Base-by-base conservation (phyloP, 139 green algal species). In the Chlamydomonas applanata region DNA sequence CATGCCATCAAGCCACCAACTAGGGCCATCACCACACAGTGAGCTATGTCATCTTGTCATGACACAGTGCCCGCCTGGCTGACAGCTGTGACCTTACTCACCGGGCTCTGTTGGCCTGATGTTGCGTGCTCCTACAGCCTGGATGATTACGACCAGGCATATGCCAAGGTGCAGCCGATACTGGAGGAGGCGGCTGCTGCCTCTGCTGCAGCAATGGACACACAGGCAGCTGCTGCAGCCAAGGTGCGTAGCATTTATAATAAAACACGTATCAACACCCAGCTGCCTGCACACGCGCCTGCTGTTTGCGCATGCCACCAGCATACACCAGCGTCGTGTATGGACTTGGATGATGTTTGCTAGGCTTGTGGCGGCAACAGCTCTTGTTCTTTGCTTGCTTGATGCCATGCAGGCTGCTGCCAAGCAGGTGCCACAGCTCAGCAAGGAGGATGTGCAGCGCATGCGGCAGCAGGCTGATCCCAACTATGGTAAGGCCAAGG, bases 401-500 rank as follows among this genome's bases (percentile, higher is more conserved):
- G n/a, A n/a, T n/a, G 27, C 1, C 45, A 19, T 73, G 70, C 81
- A 89, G 83, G 84, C 81, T 11, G 87, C 88, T n/a, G 86, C 80
- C 2, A 68, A 83, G 5, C 78, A 86, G 59, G 85, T 85, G 3
- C 79, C 82, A 2, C 78, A 88, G 76, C 76, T 94, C 59, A 83
- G 65, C 30, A 86, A 76, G 44, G 87, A 94, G 34, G 86, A 93
- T 63, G 70, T 89, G 49, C 30, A 33, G 29, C 63, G 62, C 14
- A 83, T 91, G 78, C 81, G 91, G 22, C 89, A 88, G 60, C 70
- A 87, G 30, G 80, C 77, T 2, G 91, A 95, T 75, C 91, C 91
- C 20, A 94, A 93, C 77, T 94, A 85, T 68, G 71, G 73, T 32
- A 72, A 83, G 61, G 25, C 53, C 57, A 72, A 79, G 69, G 70